phyloP scores from a whole-genome alignment of 352 stramenopile genomes.

The Phytophthora sansomeana region DNA sequence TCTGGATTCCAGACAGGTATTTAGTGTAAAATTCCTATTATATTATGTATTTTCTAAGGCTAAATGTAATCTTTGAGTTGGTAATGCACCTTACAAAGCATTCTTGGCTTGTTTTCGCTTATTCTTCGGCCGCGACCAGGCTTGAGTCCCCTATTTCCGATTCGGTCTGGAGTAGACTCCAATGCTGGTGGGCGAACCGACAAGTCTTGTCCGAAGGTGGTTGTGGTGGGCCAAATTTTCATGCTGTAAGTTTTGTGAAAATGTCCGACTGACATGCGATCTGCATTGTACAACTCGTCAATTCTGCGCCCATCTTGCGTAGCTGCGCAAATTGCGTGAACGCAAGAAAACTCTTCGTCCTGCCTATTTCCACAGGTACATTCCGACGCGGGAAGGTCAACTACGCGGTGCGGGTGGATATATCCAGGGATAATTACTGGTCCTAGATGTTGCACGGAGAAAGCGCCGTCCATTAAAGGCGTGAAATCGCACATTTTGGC shows the following conservation, averaged over 20 bases:
- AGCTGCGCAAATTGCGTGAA: slow-evolving; percentile 15
- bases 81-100: too few species aligned
- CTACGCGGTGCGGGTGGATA: slow-evolving; percentile 2
- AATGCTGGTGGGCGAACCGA: not conserved
- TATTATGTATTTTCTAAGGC: too few species aligned
- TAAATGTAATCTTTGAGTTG: too few species aligned
- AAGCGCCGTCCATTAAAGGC: not conserved
- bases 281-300: slow-evolving; percentile 1
- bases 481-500: not conserved
- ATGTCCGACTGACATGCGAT: slow-evolving; percentile 6
- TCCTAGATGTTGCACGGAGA: not conserved
- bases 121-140: not conserved
- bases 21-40: too few species aligned
- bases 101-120: too few species aligned
- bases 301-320: not conserved
- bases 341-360: slow-evolving; percentile 6
- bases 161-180: not conserved
- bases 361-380: slow-evolving; percentile 6
- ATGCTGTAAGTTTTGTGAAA: slow-evolving; percentile 5
- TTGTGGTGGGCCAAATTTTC: not conserved
- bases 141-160: slow-evolving; percentile 6
- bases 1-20: too few species aligned
- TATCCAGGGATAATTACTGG: not conserved
- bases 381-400: slow-evolving; percentile 1
- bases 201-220: not conserved